Evolutionary conservation across 2,329 filamentous ascomycete genomes (phyloP).

Genomic region (Fusarium heterosporum): DNA sequence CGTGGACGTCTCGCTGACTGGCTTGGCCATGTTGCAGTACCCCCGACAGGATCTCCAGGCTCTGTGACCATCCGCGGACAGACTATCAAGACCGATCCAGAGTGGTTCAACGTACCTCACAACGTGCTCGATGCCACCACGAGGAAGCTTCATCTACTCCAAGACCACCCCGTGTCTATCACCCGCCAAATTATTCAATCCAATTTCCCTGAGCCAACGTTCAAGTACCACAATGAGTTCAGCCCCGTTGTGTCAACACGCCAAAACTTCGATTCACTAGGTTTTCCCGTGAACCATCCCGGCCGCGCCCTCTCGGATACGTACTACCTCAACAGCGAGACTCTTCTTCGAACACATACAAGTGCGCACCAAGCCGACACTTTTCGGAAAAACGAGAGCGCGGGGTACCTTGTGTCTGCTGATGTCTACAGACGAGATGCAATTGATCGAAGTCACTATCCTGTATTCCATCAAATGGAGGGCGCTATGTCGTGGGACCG

Average conservation of each 20-base stretch:
- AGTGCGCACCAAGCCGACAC: constrained; percentile 91
- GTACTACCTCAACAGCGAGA: constrained; percentile 90
- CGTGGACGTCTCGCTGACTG: constrained; percentile 39
- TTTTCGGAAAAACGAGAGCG: constrained; percentile 76
- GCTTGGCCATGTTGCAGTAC: constrained; percentile 30
- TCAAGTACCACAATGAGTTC: constrained; percentile 80
- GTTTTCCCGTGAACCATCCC: constrained; percentile 88
- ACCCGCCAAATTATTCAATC: constrained; percentile 94
- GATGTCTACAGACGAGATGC: constrained; percentile 97
- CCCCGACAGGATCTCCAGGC: constrained; percentile 44
- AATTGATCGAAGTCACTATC: constrained; percentile 94
- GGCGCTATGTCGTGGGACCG: constrained; percentile 91
- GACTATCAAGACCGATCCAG: constrained; percentile 68
- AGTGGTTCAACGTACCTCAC: constrained; percentile 85
- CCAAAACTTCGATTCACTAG: constrained; percentile 97
- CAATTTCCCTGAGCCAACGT: constrained; percentile 79
- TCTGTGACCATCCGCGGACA: constrained; percentile 70
- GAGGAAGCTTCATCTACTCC: constrained; percentile 87
- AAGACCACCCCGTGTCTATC: constrained; percentile 89
- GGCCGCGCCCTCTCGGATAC: constrained; percentile 91
- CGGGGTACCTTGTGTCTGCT: constrained; percentile 89
- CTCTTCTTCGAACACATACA: constrained; percentile 91
- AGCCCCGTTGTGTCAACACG: constrained; percentile 84
- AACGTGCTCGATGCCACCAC: constrained; percentile 80
- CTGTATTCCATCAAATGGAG: constrained; percentile 99